A percentile compares a stretch with the other conserved stretches of the same genome.
phyloP scores from a whole-genome alignment of 305 asterid species.

The Salvia sclarea region DNA sequence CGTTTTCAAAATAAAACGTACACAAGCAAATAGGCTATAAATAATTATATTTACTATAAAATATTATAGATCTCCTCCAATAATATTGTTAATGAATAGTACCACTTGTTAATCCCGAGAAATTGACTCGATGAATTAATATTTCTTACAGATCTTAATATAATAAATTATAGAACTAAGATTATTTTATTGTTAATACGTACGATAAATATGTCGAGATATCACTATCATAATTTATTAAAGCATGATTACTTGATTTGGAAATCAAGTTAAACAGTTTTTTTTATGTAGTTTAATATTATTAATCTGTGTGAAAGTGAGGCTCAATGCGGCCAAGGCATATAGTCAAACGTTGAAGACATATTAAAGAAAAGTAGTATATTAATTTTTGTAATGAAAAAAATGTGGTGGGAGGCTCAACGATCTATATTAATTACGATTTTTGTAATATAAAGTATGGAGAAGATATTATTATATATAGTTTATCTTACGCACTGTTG shows the following conservation, averaged over 20 bases:
- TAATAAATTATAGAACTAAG: background rate
- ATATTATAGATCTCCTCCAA: background rate
- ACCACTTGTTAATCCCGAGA: background rate
- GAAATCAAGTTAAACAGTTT: background rate
- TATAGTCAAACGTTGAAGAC: slow-evolving; percentile 23
- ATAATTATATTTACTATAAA: background rate
- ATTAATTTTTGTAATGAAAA: background rate
- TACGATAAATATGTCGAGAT: slow-evolving; percentile 21
- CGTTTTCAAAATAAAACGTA: slow-evolving; percentile 14
- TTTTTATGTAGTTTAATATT: background rate
- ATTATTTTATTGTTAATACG: slow-evolving; percentile 3
- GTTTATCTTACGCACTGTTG: slow-evolving; percentile 18
- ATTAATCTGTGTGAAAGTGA: slow-evolving; percentile 22
- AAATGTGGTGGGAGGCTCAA: background rate
- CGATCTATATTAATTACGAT: background rate
- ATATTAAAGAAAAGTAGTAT: background rate
- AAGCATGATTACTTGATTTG: slow-evolving; percentile 11
- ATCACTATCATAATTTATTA: background rate
- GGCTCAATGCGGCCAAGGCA: slow-evolving; percentile 11
- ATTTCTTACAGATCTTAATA: background rate
- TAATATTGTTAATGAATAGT: background rate
- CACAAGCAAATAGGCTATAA: slow-evolving; percentile 5
- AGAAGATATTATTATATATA: background rate
- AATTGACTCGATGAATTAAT: background rate
- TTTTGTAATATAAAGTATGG: background rate